Percentiles rank a stretch among this genome's conserved stretches.
phyloP scores from a whole-genome alignment of 2,329 filamentous ascomycete species.

The Colletotrichum chlorophyti region DNA sequence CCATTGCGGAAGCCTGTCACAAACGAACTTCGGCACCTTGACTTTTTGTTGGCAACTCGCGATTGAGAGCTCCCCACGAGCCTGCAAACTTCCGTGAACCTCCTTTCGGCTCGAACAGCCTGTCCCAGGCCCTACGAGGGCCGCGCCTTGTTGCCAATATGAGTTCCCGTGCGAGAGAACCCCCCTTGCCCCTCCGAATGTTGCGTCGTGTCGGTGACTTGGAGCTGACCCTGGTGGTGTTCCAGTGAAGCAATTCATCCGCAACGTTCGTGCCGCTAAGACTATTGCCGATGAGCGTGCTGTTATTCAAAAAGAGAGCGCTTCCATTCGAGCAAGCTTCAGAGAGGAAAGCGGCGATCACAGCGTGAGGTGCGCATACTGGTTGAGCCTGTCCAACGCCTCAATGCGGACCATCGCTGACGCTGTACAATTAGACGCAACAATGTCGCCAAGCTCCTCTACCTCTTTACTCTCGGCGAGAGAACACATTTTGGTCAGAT shows the following conservation, averaged over 20 bases:
- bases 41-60: constrained; percentile 5
- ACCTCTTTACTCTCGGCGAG: constrained; percentile 97
- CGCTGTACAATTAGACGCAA: constrained; percentile 72
- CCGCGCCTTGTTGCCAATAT: constrained; percentile 37
- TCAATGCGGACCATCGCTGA: constrained; percentile 6
- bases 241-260: constrained; percentile 98
- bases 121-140: constrained; percentile 27
- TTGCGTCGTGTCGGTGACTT: neutral
- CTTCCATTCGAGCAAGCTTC: constrained; percentile 95
- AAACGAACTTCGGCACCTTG: constrained; percentile 1
- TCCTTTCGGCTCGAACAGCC: constrained; percentile 5
- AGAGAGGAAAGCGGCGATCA: constrained; percentile 95
- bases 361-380: constrained; percentile 75
- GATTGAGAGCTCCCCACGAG: constrained; percentile 16
- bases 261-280: constrained; percentile 97
- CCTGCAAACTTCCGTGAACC: neutral
- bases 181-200: constrained; percentile 14
- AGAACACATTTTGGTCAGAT: constrained; percentile 99
- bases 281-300: constrained; percentile 98
- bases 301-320: constrained; percentile 98
- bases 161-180: constrained; percentile 44
- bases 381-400: constrained; percentile 31
- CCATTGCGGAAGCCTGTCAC: neutral
- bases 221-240: constrained; percentile 14
- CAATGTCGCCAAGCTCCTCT: constrained; percentile 97